A percentile compares a stretch with the other conserved stretches of the same genome.
phyloP scores from a whole-genome alignment of 2,329 filamentous ascomycete species.

The Rhinocladiella similis region DNA sequence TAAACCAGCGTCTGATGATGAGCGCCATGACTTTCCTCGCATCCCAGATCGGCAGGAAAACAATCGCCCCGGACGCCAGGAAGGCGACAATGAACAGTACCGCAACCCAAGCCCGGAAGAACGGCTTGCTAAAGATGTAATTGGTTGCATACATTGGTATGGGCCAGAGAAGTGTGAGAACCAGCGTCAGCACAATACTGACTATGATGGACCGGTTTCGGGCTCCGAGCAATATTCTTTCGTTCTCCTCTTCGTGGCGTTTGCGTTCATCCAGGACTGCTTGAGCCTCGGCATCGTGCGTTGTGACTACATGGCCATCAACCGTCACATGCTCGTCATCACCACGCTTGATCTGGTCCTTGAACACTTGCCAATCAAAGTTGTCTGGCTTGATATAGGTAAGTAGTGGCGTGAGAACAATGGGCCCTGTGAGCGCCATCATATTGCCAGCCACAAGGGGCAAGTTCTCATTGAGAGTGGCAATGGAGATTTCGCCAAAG shows the following conservation, averaged over 20 bases:
- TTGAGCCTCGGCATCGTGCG: slow-evolving; percentile 30
- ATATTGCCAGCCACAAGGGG: slow-evolving; percentile 63
- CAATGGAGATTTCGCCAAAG: slow-evolving; percentile 67
- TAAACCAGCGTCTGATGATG: not conserved
- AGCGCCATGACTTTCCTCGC: not conserved
- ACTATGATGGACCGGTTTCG: slow-evolving; percentile 59
- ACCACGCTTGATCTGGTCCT: slow-evolving; percentile 65
- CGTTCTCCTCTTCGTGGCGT: slow-evolving; percentile 58
- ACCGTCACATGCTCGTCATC: slow-evolving; percentile 74
- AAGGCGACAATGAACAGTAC: not conserved
- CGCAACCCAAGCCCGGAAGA: not conserved
- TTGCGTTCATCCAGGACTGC: slow-evolving; percentile 35
- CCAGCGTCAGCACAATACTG: slow-evolving; percentile 63
- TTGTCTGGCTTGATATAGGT: slow-evolving; percentile 71
- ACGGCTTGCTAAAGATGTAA: slow-evolving; percentile 71
- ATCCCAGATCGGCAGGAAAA: not conserved
- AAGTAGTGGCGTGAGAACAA: slow-evolving; percentile 71
- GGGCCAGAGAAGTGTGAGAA: slow-evolving; percentile 76
- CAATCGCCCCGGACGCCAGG: not conserved
- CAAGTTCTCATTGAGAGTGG: slow-evolving; percentile 71
- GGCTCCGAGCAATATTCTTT: slow-evolving; percentile 53
- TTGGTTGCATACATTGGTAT: slow-evolving; percentile 83
- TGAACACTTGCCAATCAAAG: slow-evolving; percentile 88
- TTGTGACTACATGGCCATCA: slow-evolving; percentile 37
- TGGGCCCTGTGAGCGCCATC: slow-evolving; percentile 72